Conservation (phyloP, 441 rosid genomes). For the Adansonia madagascariensis region DNA sequence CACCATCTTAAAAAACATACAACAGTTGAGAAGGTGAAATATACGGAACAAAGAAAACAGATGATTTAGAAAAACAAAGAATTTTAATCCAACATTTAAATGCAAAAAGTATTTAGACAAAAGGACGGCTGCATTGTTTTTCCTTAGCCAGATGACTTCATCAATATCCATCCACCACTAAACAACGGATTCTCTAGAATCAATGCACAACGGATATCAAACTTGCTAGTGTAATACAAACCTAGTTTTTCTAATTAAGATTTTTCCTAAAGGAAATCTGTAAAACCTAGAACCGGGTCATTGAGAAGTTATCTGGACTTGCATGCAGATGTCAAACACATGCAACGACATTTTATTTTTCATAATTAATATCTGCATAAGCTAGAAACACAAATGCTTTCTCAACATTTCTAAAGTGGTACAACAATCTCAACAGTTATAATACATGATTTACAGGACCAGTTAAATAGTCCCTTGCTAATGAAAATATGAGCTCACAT, state of each 20-base stretch:
- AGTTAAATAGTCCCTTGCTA: background rate
- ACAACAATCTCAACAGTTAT: background rate
- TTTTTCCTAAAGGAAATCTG: background rate
- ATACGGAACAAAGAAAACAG: background rate
- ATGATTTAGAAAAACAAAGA: background rate
- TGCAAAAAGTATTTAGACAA: background rate
- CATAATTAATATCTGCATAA: background rate
- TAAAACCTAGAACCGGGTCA: background rate
- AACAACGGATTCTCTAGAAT: background rate
- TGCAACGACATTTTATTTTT: background rate
- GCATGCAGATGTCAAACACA: background rate
- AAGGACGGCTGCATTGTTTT: background rate
- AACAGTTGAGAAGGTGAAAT: background rate
- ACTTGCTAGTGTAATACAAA: background rate
- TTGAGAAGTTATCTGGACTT: background rate
- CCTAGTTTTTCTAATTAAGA: background rate
- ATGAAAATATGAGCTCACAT: background rate
- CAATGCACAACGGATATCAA: background rate
- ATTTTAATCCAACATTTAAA: slow-evolving; percentile 7
- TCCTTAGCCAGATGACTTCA: background rate
- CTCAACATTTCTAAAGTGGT: background rate
- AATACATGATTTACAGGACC: background rate
- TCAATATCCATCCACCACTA: background rate
- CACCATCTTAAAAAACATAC: slow-evolving; percentile 1
- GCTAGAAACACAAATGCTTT: background rate